A percentile compares a stretch with the other conserved stretches of the same genome.
Evolutionary conservation across 176 grass and related monocot genomes (phyloP).

Genomic region (Ananas comosus): DNA sequence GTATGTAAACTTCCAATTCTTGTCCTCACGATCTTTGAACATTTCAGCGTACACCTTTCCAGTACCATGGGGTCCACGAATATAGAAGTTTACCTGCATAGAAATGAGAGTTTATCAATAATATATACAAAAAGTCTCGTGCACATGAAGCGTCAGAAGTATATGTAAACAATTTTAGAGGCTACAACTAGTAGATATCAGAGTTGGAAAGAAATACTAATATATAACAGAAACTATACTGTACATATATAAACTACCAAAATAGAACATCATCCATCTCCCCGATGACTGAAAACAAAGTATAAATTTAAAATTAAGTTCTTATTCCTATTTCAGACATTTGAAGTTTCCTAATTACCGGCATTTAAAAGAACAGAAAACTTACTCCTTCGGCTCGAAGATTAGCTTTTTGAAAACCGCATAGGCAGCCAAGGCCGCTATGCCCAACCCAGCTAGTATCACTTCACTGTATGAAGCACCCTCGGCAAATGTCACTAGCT

Average conservation of each 20-base stretch:
- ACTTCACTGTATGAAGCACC: constrained; percentile 84
- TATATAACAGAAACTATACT: too few relatives aligned
- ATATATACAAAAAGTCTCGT: too few relatives aligned
- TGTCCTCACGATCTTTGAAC: constrained; percentile 73
- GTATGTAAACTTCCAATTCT: constrained; percentile 87
- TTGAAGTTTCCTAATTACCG: background rate
- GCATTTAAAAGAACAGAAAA: constrained; percentile 1
- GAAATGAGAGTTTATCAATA: background rate
- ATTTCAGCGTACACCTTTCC: constrained; percentile 89
- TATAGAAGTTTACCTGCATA: constrained; percentile 69
- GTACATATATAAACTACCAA: too few relatives aligned
- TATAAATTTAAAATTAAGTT: too few relatives aligned
- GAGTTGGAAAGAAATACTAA: too few relatives aligned
- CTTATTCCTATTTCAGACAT: constrained; percentile 7
- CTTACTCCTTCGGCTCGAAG: constrained; percentile 97
- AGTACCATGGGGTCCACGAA: constrained; percentile 78
- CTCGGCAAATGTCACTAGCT: constrained; percentile 78
- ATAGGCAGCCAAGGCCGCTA: constrained; percentile 88
- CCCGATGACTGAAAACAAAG: too few relatives aligned
- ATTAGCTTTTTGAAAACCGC: constrained; percentile 93
- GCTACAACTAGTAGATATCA: too few relatives aligned
- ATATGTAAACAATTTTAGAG: too few relatives aligned
- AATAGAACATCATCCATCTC: too few relatives aligned
- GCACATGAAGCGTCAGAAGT: too few relatives aligned
- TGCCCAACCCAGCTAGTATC: constrained; percentile 79